Evolutionary conservation across 768 basidiomycete species (phyloP).

Genomic region (Tricholoma flavovirens): DNA sequence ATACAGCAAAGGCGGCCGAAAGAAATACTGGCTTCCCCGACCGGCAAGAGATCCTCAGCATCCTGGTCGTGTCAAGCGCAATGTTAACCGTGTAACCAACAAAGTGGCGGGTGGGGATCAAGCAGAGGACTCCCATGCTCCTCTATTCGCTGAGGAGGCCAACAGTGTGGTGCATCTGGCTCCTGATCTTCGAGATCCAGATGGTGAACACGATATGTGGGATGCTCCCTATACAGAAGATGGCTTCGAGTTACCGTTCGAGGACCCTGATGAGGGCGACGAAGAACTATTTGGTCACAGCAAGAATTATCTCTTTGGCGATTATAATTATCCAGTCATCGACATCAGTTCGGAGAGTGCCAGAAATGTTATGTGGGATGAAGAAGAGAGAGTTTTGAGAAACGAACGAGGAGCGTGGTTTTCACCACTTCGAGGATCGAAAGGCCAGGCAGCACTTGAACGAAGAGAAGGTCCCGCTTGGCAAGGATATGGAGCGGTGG

Average conservation of each 20-base stretch:
- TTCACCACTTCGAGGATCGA: slow-evolving; percentile 48
- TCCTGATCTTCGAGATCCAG: slow-evolving; percentile 42
- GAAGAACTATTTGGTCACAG: slow-evolving; percentile 76
- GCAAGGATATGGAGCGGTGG: slow-evolving; percentile 56
- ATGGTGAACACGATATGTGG: slow-evolving; percentile 40
- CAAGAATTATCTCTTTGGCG: slow-evolving; percentile 78
- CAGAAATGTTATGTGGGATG: slow-evolving; percentile 62
- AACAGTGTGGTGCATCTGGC: slow-evolving; percentile 62
- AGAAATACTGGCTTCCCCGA: slow-evolving; percentile 95
- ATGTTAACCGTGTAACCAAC: slow-evolving; percentile 36
- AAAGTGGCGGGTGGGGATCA: slow-evolving; percentile 37
- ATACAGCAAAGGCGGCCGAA: slow-evolving; percentile 84
- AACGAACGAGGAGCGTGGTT: slow-evolving; percentile 73
- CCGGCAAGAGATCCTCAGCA: slow-evolving; percentile 36
- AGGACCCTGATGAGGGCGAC: slow-evolving; percentile 60
- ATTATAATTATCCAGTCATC: slow-evolving; percentile 85
- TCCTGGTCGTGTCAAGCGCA: slow-evolving; percentile 34
- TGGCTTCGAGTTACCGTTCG: slow-evolving; percentile 62
- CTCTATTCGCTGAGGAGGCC: slow-evolving; percentile 60
- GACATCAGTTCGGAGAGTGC: slow-evolving; percentile 81
- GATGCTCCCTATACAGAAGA: slow-evolving; percentile 25
- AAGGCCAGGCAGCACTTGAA: slow-evolving; percentile 35
- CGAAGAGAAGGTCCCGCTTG: slow-evolving; percentile 36
- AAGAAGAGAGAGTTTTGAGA: slow-evolving; percentile 78
- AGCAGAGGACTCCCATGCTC: slow-evolving; percentile 63